phyloP scores from a whole-genome alignment of 108 stramenopile genomes.

The Discostella stelligeroides region DNA sequence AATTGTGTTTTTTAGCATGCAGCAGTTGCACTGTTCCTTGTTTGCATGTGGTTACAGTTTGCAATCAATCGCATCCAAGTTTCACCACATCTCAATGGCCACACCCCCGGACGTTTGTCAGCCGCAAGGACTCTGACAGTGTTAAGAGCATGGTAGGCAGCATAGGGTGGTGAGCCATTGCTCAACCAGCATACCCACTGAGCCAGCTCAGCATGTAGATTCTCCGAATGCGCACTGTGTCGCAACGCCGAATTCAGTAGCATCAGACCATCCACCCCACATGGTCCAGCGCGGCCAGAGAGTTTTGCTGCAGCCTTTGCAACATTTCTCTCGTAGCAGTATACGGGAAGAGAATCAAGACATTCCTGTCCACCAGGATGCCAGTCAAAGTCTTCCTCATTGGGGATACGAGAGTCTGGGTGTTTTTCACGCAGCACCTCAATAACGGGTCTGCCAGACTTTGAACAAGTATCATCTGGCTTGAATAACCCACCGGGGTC shows the following conservation, averaged over 20 bases:
- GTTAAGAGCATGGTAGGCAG: slow-evolving; percentile 35
- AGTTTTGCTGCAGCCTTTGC: slow-evolving; percentile 26
- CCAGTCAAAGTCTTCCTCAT: slow-evolving; percentile 5
- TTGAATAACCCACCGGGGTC: slow-evolving; percentile 11
- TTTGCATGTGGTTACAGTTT: no score
- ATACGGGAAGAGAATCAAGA: slow-evolving; percentile 17
- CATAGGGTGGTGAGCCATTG: slow-evolving; percentile 31
- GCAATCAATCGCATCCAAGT: no score
- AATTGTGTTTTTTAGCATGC: no score
- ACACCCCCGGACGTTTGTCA: slow-evolving; percentile 42
- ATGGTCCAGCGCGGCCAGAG: slow-evolving; percentile 20
- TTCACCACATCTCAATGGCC: slow-evolving; percentile 37
- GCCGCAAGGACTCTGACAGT: slow-evolving; percentile 23
- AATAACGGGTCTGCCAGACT: slow-evolving; percentile 19
- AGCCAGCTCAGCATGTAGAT: slow-evolving; percentile 1
- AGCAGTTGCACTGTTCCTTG: no score
- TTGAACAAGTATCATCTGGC: slow-evolving; percentile 16
- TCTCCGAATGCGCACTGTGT: neutral
- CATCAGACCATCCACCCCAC: slow-evolving; percentile 10
- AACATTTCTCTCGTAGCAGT: slow-evolving; percentile 24
- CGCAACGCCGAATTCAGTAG: slow-evolving; percentile 3
- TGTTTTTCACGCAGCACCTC: slow-evolving; percentile 32
- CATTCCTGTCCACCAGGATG: slow-evolving; percentile 1
- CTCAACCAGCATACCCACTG: no score
- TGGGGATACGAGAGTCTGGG: neutral